Evolutionary conservation across 805 yeast genomes (phyloP), one percentile per base, ranked within the genome.

Genomic region (Kuraishia hungarica): DNA sequence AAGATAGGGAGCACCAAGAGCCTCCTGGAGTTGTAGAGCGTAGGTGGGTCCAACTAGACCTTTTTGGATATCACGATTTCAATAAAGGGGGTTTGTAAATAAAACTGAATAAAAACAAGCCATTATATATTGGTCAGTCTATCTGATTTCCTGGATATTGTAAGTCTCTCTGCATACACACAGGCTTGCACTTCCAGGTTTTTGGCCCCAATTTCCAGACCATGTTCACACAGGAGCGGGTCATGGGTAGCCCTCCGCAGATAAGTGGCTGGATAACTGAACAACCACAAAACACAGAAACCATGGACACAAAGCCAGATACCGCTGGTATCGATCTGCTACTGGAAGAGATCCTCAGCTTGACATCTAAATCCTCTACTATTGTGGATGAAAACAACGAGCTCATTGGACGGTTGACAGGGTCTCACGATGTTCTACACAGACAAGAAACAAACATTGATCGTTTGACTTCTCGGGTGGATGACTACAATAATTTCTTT

Each of bases 401-500:
- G 26, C 48, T 51, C 26, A 26, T 51, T 2, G 53, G 35, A 43
- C 10, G 17, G 19, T 46, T 51, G 48, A 23, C 4, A 11, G 19
- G 17, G 4, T 22, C 21, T 6, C 53, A 43, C n/a, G 48, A 21
- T 20, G 20, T 23, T 5, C 35, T 51, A 7, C 4, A 29, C 11
- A 21, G 26, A 4, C 51, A 50, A 39, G 51, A 50, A 21, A 28
- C 22, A n/a, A 22, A 26, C 23, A 43, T 52, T 17, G 50, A 52
- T n/a, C n/a, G 2, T n/a, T 24, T 52, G 21, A 10, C 21, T 5
- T 23, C 17, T 2, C 21, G n/a, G 6, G 35, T 52, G 35, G 53
- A 52, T 17, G 28, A 24, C 6, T 52, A 48, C 13, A 52, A 23
- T 22, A 17, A 13, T 13, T 46, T 39, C 43, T 23, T 63, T 24